phyloP scores from a whole-genome alignment of 2,329 filamentous ascomycete species.

The Pseudogymnoascus sp. region DNA sequence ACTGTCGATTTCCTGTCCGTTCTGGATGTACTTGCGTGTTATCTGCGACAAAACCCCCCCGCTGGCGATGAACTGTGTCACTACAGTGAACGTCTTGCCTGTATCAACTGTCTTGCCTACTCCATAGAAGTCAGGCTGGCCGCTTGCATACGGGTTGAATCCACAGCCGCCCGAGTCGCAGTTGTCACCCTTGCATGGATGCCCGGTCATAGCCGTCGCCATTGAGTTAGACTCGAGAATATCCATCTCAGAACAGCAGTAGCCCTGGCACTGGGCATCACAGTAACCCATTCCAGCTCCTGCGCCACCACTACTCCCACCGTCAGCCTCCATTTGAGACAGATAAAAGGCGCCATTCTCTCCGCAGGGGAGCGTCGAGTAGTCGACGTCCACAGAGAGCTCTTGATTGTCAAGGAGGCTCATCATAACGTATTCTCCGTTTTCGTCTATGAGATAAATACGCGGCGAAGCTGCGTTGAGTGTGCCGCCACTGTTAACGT shows the following conservation, averaged over 20 bases:
- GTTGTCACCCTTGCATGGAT: conserved; percentile 40
- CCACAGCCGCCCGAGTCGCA: conserved; percentile 40
- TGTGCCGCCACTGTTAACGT: conserved; percentile 40
- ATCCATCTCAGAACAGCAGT: conserved; percentile 49
- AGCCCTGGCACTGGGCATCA: conserved; percentile 35
- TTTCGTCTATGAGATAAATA: conserved; percentile 35
- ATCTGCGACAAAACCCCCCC: conserved; percentile 38
- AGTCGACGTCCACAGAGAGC: conserved; percentile 39
- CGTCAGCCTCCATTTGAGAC: conserved; percentile 32
- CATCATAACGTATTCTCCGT: conserved; percentile 38
- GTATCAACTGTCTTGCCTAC: conserved; percentile 33
- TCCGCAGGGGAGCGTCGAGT: conserved; percentile 34
- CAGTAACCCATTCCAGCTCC: conserved; percentile 44
- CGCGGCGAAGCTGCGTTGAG: conserved; percentile 28
- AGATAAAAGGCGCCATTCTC: conserved; percentile 36
- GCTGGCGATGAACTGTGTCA: conserved; percentile 46
- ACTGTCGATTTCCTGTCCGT: conserved; percentile 40
- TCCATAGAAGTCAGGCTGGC: conserved; percentile 24
- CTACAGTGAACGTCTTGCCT: conserved; percentile 38
- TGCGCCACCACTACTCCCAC: conserved; percentile 30
- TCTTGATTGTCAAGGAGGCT: conserved; percentile 37
- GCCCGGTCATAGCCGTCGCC: conserved; percentile 40
- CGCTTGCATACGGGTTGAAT: conserved; percentile 36
- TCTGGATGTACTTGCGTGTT: conserved; percentile 43
- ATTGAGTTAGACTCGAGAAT: conserved; percentile 48